A percentile compares a stretch with the other conserved stretches of the same genome.
Conservation (phyloP, 345 rosid genomes). For the Melaleuca alternifolia region DNA sequence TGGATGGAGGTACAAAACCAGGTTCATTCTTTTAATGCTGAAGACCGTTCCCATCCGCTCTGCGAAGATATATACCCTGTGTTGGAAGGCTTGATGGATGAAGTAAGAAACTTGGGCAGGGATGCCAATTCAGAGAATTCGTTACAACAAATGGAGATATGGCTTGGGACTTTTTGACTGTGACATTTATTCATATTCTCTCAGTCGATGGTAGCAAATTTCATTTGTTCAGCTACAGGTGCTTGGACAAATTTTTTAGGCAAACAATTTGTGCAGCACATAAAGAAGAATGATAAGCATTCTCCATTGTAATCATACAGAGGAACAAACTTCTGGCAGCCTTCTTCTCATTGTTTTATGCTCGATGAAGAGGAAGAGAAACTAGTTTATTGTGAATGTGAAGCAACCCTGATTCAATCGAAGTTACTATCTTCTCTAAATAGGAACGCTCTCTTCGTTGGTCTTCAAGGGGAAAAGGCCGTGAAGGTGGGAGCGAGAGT, state of each 20-base stretch:
- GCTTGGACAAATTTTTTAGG: not conserved
- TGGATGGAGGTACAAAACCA: constrained; percentile 58
- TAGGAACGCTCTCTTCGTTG: not conserved
- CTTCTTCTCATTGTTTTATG: not conserved
- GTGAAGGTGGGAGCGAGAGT: not conserved
- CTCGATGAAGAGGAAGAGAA: not conserved
- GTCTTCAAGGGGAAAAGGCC: not conserved
- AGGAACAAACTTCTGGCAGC: not conserved
- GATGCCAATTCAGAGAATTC: not conserved
- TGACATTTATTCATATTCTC: not conserved
- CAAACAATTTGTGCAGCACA: not conserved
- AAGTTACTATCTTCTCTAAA: not conserved
- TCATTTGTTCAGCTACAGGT: not conserved
- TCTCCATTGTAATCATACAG: not conserved
- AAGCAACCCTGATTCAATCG: not conserved
- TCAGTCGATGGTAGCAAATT: not conserved
- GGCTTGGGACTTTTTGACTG: not conserved
- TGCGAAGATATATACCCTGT: constrained; percentile 32
- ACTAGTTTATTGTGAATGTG: not conserved
- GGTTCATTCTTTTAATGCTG: constrained; percentile 60
- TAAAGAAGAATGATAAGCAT: not conserved
- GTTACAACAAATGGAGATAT: not conserved
- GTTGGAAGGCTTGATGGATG: constrained; percentile 33
- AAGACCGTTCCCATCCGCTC: constrained; percentile 40
- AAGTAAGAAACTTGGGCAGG: constrained; percentile 37